These are phyloP conservation scores for Penstemon davidsonii DNA, from an alignment of 257 asterid genomes.

Conservation along the genomic window DNA sequence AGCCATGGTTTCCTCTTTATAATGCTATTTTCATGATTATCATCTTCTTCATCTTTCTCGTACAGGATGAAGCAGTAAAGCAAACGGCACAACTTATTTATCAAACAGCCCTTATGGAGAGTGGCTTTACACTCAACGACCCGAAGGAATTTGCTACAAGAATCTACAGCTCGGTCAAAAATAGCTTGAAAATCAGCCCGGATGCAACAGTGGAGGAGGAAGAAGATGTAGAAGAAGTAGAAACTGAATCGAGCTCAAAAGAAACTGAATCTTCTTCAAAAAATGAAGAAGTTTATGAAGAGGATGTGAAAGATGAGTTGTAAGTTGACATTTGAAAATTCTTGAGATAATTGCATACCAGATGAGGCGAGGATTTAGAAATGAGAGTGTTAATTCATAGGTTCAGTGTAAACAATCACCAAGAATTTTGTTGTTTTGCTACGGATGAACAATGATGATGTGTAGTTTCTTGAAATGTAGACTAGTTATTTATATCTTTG, in stretches of 20 bases:
- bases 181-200: slow-evolving; percentile 65
- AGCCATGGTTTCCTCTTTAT: not conserved
- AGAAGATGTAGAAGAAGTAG: slow-evolving; percentile 63
- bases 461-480: not conserved
- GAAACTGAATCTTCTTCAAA: slow-evolving; percentile 42
- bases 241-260: slow-evolving; percentile 37
- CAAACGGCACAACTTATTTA: slow-evolving; percentile 80
- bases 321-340: slow-evolving; percentile 32
- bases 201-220: slow-evolving; percentile 80
- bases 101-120: slow-evolving; percentile 91
- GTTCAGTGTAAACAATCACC: slow-evolving; percentile 26
- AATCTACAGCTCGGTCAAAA: slow-evolving; percentile 70
- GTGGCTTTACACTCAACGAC: slow-evolving; percentile 73
- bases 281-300: slow-evolving; percentile 30
- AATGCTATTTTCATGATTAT: not conserved
- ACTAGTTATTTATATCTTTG: not conserved
- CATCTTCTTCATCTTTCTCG: not conserved
- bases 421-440: slow-evolving; percentile 31
- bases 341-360: slow-evolving; percentile 19
- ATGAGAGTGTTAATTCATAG: slow-evolving; percentile 27
- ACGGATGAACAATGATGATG: not conserved
- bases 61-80: slow-evolving; percentile 62
- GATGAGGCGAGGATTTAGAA: slow-evolving; percentile 20
- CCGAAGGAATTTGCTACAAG: slow-evolving; percentile 79
- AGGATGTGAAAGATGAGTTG: slow-evolving; percentile 68